Evolutionary conservation across 257 asterid species (phyloP).

Genomic region (Plectranthus barbatus): DNA sequence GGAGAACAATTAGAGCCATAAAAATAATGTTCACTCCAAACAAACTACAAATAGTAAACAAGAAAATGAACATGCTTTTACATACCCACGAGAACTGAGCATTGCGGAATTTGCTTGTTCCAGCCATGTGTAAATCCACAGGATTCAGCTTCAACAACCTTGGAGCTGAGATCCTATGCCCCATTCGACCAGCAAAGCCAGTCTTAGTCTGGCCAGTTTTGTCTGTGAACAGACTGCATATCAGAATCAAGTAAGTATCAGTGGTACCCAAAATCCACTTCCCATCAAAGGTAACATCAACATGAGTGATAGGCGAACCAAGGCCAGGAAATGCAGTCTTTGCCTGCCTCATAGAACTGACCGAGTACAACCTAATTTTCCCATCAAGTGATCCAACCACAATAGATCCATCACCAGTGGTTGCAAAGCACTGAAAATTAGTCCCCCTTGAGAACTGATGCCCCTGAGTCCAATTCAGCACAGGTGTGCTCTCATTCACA

Average conservation of each 20-base stretch:
- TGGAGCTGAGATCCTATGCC: conserved; percentile 74
- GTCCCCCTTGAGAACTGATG: conserved; percentile 97
- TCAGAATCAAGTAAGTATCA: conserved; percentile 69
- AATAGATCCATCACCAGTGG: conserved; percentile 96
- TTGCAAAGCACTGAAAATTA: conserved; percentile 91
- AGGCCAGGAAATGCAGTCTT: conserved; percentile 97
- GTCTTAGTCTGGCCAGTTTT: conserved; percentile 78
- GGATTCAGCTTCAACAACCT: conserved; percentile 82
- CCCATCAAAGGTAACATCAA: conserved; percentile 95
- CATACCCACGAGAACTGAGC: conserved; percentile 99
- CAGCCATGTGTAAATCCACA: conserved; percentile 79
- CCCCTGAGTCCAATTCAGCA: conserved; percentile 95
- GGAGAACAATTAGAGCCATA: not conserved
- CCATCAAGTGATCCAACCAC: conserved; percentile 97
- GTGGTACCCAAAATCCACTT: conserved; percentile 97
- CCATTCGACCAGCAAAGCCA: conserved; percentile 94
- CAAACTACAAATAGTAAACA: too few species aligned
- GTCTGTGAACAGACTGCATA: conserved; percentile 72
- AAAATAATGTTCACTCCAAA: not conserved
- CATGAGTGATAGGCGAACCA: conserved; percentile 90
- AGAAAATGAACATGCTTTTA: conserved; percentile 9
- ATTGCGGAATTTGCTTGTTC: conserved; percentile 69
- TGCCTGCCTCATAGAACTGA: conserved; percentile 88
- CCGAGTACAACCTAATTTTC: conserved; percentile 82
- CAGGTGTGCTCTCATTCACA: conserved; percentile 71